Conservation (phyloP, 805 yeast genomes). For the Phaffomyces thermotolerans region DNA sequence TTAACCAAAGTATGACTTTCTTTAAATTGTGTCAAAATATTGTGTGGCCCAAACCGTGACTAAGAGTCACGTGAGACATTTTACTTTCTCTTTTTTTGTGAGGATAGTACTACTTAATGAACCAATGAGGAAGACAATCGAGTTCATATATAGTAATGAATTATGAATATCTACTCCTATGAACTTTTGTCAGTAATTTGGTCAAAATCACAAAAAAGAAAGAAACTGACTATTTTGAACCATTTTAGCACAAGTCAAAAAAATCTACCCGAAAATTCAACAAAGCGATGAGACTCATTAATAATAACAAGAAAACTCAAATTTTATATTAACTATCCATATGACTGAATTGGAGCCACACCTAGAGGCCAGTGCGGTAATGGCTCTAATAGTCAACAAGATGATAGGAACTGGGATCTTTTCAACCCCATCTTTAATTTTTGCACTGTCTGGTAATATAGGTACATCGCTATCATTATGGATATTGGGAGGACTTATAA, state of each 20-base stretch:
- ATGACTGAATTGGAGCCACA: conserved; percentile 8
- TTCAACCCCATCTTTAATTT: conserved; percentile 59
- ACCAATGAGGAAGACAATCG: background rate
- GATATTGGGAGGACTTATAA: conserved; percentile 56
- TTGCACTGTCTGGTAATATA: conserved; percentile 48
- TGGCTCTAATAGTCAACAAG: conserved; percentile 48
- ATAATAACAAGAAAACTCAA: too few species aligned
- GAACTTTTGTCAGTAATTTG: too few species aligned
- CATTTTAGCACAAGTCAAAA: background rate
- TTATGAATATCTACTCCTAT: too few species aligned
- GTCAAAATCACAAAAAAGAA: too few species aligned
- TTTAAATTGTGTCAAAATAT: background rate
- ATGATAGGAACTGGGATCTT: conserved; percentile 75
- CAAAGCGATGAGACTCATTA: background rate
- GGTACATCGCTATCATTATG: conserved; percentile 51
- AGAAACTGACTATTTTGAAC: background rate
- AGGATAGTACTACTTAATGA: background rate
- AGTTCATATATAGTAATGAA: too few species aligned
- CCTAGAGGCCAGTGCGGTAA: conserved; percentile 16
- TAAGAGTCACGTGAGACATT: background rate
- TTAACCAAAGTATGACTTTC: background rate
- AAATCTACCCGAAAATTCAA: background rate
- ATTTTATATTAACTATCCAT: too few species aligned
- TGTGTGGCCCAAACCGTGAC: background rate
- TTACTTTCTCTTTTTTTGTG: background rate